Evolutionary conservation across 768 basidiomycete genomes (phyloP), one percentile per base, ranked within the genome.

Genomic region (Albatrellus ellisii): DNA sequence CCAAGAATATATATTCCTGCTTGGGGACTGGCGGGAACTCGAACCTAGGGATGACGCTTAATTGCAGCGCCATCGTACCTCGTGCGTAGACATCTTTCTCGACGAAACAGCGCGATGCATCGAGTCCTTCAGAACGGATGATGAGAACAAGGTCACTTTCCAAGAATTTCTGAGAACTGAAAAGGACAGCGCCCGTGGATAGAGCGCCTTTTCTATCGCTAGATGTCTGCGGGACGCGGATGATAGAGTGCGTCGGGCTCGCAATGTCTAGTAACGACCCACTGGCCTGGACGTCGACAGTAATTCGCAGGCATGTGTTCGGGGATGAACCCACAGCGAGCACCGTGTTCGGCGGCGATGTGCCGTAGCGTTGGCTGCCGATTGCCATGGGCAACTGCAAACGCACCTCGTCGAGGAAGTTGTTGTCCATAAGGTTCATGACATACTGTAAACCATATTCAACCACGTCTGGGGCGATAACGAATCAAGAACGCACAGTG

Each of bases 1-100:
- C 58, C 6, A 80, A 43, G 46, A 79, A 79, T 0, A 79, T 57
- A 42, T 70, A 79, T 44, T 79, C 77, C 39, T 75, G 75, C 0
- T 58, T 51, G 9, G 44, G 43, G 1, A 74, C 51, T 1, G 62
- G 60, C 1, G 66, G 64, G 2, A 74, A 49, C 17, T 60, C 53
- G 44, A 71, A 69, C 31, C 63, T 68, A 0, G 77, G 75, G 3
- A 79, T 64, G n/a, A 78, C 51, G 0, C 67, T 70, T 24, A 77
- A 51, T 28, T 71, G 73, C 58, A 77, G 55, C 0, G 73, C 73
- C 1, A 73, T 50, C 1, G 68, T 66, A 29, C 56, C 47, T 1
- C 41, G 47, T 34, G 41, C 54, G 27, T 17, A 12, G 12, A 27
- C 44, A 7, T 58, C 54, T 2, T 63, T 48, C 46, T 78, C 73